Conservation (phyloP, 495 filamentous ascomycete genomes). For the Annulohypoxylon stygium region DNA sequence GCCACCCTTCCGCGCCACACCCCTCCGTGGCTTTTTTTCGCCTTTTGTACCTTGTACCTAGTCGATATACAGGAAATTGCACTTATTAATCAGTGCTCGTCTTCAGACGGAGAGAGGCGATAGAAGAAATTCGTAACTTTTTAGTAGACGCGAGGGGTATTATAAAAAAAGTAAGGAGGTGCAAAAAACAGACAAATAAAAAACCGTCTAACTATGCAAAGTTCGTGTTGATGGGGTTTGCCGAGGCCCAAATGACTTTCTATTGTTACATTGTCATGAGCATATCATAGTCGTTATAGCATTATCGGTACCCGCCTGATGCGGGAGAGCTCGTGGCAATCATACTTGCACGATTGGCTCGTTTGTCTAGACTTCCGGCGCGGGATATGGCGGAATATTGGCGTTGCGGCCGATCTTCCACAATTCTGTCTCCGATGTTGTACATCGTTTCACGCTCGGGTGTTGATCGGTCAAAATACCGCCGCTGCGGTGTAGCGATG, state of each 20-base stretch:
- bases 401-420: slow-evolving; percentile 58
- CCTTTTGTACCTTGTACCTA: slow-evolving; percentile 28
- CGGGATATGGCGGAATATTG: slow-evolving; percentile 57
- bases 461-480: slow-evolving; percentile 62
- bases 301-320: slow-evolving; percentile 41
- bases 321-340: slow-evolving; percentile 51
- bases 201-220: slow-evolving; percentile 40
- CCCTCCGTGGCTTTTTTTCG: slow-evolving; percentile 14
- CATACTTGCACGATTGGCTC: slow-evolving; percentile 54
- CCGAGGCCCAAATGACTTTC: slow-evolving; percentile 39
- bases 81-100: slow-evolving; percentile 19
- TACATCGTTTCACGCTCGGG: slow-evolving; percentile 55
- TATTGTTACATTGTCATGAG: slow-evolving; percentile 51
- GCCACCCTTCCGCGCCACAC: slow-evolving; percentile 22
- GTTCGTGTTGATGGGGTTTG: slow-evolving; percentile 32
- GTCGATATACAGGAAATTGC: slow-evolving; percentile 32
- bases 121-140: slow-evolving; percentile 39
- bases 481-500: slow-evolving; percentile 50
- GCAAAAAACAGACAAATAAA: slow-evolving; percentile 35
- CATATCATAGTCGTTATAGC: slow-evolving; percentile 45
- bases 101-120: slow-evolving; percentile 13
- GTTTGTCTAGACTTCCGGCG: slow-evolving; percentile 57
- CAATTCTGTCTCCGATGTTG: slow-evolving; percentile 53
- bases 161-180: slow-evolving; percentile 31
- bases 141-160: slow-evolving; percentile 40